A percentile compares a stretch with the other conserved stretches of the same genome.
These are phyloP conservation scores for Penicillium mononematosum DNA, from an alignment of 495 filamentous ascomycete genomes.

Conservation along the genomic window DNA sequence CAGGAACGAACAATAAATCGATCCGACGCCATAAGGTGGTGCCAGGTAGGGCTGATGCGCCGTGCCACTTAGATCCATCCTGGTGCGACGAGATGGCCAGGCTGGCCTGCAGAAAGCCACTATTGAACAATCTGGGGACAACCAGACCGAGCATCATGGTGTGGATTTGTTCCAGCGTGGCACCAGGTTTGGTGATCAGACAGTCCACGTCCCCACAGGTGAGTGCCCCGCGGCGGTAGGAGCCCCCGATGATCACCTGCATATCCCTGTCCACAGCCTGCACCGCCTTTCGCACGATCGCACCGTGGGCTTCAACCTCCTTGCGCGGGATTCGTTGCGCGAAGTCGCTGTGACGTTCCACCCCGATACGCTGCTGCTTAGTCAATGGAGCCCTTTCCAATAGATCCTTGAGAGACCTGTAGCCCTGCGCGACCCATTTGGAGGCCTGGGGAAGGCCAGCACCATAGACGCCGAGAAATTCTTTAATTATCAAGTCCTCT, in stretches of 20 bases:
- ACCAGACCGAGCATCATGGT: slow-evolving; percentile 62
- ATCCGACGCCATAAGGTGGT: slow-evolving; percentile 70
- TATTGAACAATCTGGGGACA: slow-evolving; percentile 56
- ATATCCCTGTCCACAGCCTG: slow-evolving; percentile 59
- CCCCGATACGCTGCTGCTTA: slow-evolving; percentile 70
- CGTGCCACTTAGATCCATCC: slow-evolving; percentile 79
- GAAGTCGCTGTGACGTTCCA: slow-evolving; percentile 83
- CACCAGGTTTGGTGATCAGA: slow-evolving; percentile 72
- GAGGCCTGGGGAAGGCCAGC: slow-evolving; percentile 69
- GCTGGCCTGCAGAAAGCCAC: slow-evolving; percentile 59
- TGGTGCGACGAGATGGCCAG: slow-evolving; percentile 47
- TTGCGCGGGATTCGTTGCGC: slow-evolving; percentile 74
- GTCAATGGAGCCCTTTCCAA: slow-evolving; percentile 62
- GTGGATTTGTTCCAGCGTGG: slow-evolving; percentile 57
- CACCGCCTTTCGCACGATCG: slow-evolving; percentile 62
- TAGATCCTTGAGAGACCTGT: slow-evolving; percentile 73
- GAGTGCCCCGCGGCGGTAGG: slow-evolving; percentile 76
- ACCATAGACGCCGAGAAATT: slow-evolving; percentile 78
- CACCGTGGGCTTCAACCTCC: slow-evolving; percentile 72
- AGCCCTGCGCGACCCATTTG: slow-evolving; percentile 77
- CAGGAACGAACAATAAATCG: slow-evolving; percentile 84
- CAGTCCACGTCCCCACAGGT: slow-evolving; percentile 82
- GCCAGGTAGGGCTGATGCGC: slow-evolving; percentile 68
- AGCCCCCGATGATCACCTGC: slow-evolving; percentile 75
- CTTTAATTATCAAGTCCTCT: slow-evolving; percentile 58